A percentile compares a stretch with the other conserved stretches of the same genome.
Evolutionary conservation across 2,329 filamentous ascomycete genomes (phyloP).

Genomic region (Aspergillus oerlinghausenensis): DNA sequence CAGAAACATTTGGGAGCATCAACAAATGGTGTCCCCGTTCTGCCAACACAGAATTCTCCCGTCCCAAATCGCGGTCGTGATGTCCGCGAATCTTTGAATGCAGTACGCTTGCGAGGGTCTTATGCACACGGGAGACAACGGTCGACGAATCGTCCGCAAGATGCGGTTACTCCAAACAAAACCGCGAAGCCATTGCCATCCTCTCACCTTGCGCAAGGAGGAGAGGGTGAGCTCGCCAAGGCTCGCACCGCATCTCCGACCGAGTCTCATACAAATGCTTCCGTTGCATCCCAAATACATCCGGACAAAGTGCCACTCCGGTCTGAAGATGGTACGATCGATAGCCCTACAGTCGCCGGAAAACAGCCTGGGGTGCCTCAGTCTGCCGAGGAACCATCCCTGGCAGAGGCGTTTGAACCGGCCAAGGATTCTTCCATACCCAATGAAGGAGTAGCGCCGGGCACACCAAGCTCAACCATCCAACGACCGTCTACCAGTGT

Average conservation of each 20-base stretch:
- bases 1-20: constrained; percentile 83
- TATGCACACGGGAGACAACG: constrained; percentile 49
- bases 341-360: constrained; percentile 46
- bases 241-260: constrained; percentile 30
- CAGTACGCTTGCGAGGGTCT: constrained; percentile 58
- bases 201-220: constrained; percentile 55
- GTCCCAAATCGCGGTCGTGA: constrained; percentile 71
- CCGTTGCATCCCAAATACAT: constrained; percentile 53
- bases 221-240: constrained; percentile 36
- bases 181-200: constrained; percentile 36
- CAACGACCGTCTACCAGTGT: constrained; percentile 18
- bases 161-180: constrained; percentile 58
- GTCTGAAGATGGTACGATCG: constrained; percentile 30
- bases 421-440: constrained; percentile 18
- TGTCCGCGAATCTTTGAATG: constrained; percentile 76
- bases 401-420: constrained; percentile 34
- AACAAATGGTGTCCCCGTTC: constrained; percentile 76
- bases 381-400: constrained; percentile 30
- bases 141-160: constrained; percentile 48
- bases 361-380: constrained; percentile 55
- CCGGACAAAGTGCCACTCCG: constrained; percentile 58
- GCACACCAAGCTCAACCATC: constrained; percentile 22
- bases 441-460: constrained; percentile 16
- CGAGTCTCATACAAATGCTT: constrained; percentile 7
- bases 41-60: constrained; percentile 55